Evolutionary conservation across 108 stramenopile genomes (phyloP), one percentile per base, ranked within the genome.

Genomic region (Conticribra guillardii): DNA sequence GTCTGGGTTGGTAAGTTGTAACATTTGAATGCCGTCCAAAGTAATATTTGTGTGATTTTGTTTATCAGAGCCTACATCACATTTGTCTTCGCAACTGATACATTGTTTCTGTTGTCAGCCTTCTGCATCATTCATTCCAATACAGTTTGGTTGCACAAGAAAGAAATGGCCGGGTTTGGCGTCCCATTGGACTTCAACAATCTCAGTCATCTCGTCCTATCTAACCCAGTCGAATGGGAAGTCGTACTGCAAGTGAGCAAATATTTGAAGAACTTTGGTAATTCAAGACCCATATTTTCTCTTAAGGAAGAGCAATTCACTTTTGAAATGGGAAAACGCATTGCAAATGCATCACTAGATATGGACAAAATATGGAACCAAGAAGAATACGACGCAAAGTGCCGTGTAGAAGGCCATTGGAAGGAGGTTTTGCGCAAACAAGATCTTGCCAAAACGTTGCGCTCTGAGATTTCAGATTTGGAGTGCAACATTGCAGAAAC

Each of bases 1-100:
- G 80, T 76, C 2, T 81, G 80, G 80, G 54, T 81, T 48, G 77
- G 70, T 48, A 54, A 66, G 63, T 11, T 9, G 11, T 9, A 41
- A 9, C 37, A 11, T 41, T 9, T 11, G n/a, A n/a, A n/a, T n/a
- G n/a, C n/a, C n/a, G n/a, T n/a, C n/a, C n/a, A n/a, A n/a, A n/a
- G n/a, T n/a, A n/a, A n/a, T n/a, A n/a, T n/a, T 69, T 22, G 22
- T 18, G 17, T 18, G 31, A 31, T 4, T 2, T 19, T n/a, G 16
- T 17, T 41, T 34, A 27, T 45, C 31, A 22, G 31, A 54, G 24
- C n/a, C 30, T 33, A 2, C 2, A 31, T 2, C 22, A 2, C 14
- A 31, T 2, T 41, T 37, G 27, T 17, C 14, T 14, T n/a, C 0
- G 7, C 51, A 17, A 0, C 16, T n/a, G 14, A 49, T 3, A 1